Evolutionary conservation across 2,329 filamentous ascomycete genomes (phyloP).

Genomic region (Pseudocercospora ulei): DNA sequence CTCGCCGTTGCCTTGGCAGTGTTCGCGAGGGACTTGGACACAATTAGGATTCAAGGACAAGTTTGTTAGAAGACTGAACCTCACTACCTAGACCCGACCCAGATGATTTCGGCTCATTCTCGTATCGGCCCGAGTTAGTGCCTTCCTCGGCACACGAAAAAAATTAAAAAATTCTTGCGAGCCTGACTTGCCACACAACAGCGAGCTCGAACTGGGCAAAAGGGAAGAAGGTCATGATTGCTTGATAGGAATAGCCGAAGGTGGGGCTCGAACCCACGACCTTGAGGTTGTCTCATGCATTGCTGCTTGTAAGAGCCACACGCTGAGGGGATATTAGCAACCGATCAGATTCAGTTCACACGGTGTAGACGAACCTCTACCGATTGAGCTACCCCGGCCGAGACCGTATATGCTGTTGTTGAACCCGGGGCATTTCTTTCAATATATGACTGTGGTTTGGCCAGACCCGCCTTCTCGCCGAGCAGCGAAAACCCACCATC

Average conservation of each 20-base stretch:
- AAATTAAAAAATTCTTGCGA: too few species aligned
- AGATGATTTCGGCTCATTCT: too few species aligned
- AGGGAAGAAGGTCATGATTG: not conserved
- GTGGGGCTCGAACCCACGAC: slow-evolving; percentile 26
- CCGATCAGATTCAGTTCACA: not conserved
- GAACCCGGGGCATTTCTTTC: not conserved
- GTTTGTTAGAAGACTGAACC: too few species aligned
- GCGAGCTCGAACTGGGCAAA: too few species aligned
- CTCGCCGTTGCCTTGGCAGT: too few species aligned
- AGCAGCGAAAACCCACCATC: not conserved
- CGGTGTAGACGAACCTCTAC: slow-evolving; percentile 36
- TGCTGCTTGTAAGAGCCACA: slow-evolving; percentile 23
- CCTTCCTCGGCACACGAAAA: too few species aligned
- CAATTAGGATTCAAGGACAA: too few species aligned
- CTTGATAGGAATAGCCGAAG: slow-evolving; percentile 26
- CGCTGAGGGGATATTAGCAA: slow-evolving; percentile 11
- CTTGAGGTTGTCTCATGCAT: slow-evolving; percentile 20
- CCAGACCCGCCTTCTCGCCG: not conserved
- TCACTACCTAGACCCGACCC: too few species aligned
- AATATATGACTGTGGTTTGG: not conserved
- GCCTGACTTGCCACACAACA: too few species aligned
- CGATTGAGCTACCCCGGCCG: slow-evolving; percentile 46
- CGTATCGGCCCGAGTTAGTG: too few species aligned
- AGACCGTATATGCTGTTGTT: not conserved
- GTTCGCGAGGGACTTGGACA: too few species aligned